phyloP scores from a whole-genome alignment of 2,329 filamentous ascomycete genomes.

The Orbilia quercus region DNA sequence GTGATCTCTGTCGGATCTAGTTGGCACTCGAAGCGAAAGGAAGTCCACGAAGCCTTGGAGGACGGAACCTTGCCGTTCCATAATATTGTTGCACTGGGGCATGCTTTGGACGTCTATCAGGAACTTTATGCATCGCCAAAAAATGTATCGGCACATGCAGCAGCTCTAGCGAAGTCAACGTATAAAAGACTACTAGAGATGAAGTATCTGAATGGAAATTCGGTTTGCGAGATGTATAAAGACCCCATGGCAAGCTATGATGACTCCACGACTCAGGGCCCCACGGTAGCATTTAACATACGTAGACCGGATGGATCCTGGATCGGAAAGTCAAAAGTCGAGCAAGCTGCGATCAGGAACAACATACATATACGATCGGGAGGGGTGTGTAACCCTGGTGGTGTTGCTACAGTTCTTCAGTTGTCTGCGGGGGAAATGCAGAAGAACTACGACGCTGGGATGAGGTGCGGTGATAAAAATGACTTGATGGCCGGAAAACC shows the following conservation, averaged over 20 bases:
- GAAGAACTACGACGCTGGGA: constrained; percentile 69
- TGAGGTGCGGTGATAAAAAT: constrained; percentile 70
- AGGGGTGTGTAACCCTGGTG: constrained; percentile 69
- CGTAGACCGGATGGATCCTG: constrained; percentile 67
- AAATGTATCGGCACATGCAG: constrained; percentile 70
- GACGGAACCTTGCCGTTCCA: constrained; percentile 76
- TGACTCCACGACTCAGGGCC: constrained; percentile 69
- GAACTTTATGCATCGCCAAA: constrained; percentile 67
- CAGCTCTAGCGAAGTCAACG: constrained; percentile 67
- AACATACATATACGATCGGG: constrained; percentile 73
- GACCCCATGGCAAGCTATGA: constrained; percentile 65
- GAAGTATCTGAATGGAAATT: constrained; percentile 68
- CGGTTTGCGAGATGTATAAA: constrained; percentile 70
- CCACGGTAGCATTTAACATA: constrained; percentile 74
- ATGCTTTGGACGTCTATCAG: constrained; percentile 70
- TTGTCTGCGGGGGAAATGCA: constrained; percentile 70
- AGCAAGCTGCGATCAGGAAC: constrained; percentile 69
- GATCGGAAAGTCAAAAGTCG: constrained; percentile 71
- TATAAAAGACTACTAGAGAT: constrained; percentile 67
- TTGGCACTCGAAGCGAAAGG: constrained; percentile 69
- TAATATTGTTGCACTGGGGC: constrained; percentile 72
- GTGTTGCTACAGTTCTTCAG: constrained; percentile 65
- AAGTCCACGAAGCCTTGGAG: constrained; percentile 71
- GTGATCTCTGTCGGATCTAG: constrained; percentile 67
- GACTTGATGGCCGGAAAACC: constrained; percentile 69